phyloP scores from a whole-genome alignment of 2,329 filamentous ascomycete genomes.

The Fusarium zealandicum region DNA sequence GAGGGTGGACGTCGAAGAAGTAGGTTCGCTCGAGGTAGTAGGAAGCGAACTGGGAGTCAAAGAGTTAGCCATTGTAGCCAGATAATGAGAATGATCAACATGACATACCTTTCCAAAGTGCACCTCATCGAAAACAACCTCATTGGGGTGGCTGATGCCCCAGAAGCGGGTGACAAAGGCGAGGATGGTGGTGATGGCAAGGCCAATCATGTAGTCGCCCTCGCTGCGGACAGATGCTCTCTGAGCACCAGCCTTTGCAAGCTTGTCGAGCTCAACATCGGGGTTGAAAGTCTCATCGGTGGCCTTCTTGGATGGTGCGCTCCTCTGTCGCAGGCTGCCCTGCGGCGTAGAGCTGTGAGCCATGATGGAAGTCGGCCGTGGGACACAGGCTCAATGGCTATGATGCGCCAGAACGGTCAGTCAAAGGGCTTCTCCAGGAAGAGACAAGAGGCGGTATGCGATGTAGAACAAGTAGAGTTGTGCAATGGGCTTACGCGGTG shows the following conservation, averaged over 20 bases:
- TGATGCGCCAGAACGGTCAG: constrained; percentile 30
- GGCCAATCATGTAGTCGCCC: constrained; percentile 83
- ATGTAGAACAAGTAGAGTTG: not conserved
- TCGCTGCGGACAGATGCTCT: constrained; percentile 61
- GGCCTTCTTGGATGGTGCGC: constrained; percentile 58
- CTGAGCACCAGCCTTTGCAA: constrained; percentile 50
- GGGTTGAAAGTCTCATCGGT: constrained; percentile 49
- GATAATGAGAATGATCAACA: not conserved
- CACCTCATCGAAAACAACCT: constrained; percentile 98
- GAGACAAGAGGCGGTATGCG: not conserved
- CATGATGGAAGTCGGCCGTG: constrained; percentile 48
- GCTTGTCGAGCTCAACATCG: constrained; percentile 60
- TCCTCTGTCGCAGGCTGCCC: constrained; percentile 67
- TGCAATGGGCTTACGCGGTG: constrained; percentile 2
- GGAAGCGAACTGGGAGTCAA: constrained; percentile 65
- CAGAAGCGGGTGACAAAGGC: constrained; percentile 95
- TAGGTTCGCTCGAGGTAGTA: constrained; percentile 95
- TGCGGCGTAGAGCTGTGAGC: constrained; percentile 59
- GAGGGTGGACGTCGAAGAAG: constrained; percentile 99
- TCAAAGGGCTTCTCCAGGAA: not conserved
- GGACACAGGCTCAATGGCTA: constrained; percentile 14
- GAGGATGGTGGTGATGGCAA: constrained; percentile 78
- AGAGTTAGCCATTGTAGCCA: constrained; percentile 22
- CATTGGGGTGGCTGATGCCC: constrained; percentile 92
- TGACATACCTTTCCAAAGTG: constrained; percentile 94